phyloP scores from a whole-genome alignment of 352 stramenopile genomes.

The Pythium pyrilobum region DNA sequence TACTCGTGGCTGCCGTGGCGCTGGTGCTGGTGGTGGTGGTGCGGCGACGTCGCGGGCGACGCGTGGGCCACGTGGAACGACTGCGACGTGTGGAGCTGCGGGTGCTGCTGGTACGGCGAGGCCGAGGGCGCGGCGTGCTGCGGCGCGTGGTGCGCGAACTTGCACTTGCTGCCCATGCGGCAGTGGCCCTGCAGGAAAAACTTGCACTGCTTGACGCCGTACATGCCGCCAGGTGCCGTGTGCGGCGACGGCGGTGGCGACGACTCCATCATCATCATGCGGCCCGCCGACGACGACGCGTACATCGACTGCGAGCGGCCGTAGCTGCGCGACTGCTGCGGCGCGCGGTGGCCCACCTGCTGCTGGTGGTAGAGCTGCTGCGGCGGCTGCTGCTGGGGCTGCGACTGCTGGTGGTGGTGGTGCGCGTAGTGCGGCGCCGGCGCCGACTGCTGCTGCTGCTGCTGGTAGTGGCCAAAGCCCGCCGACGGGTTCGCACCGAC shows the following conservation, averaged over 20 bases:
- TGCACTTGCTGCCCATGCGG: constrained; percentile 83
- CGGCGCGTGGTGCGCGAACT: constrained; percentile 63
- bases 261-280: constrained; percentile 37
- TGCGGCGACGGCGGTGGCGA: constrained; percentile 61
- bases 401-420: neutral
- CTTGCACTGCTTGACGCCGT: constrained; percentile 64
- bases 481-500: neutral
- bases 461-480: constrained; percentile 1
- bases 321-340: neutral
- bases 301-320: constrained; percentile 15
- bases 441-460: neutral
- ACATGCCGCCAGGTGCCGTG: neutral
- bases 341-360: neutral
- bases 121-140: constrained; percentile 14
- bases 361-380: constrained; percentile 9
- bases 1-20: constrained; percentile 4
- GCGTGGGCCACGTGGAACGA: constrained; percentile 14
- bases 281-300: constrained; percentile 1
- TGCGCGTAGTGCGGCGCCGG: neutral
- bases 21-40: constrained; percentile 10
- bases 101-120: constrained; percentile 2
- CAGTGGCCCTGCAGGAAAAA: constrained; percentile 83
- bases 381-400: neutral
- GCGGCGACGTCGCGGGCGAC: constrained; percentile 12
- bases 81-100: constrained; percentile 4